Conservation (phyloP, 192 early-diverging fungal species). For the Coemansia sp. region DNA sequence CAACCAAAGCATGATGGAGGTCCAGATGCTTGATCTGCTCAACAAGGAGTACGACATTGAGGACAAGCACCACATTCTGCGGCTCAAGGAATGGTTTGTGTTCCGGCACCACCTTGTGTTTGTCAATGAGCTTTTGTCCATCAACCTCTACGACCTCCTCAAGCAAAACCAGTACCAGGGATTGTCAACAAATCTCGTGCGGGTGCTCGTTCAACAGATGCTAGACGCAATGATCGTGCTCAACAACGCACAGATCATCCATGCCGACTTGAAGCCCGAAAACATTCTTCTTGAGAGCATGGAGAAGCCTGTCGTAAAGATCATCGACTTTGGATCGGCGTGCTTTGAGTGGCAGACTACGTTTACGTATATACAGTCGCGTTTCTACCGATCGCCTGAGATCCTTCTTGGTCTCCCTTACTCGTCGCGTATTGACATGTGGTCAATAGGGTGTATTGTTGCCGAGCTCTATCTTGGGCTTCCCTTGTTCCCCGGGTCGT, state of each 20-base stretch:
- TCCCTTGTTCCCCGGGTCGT: constrained; percentile 92
- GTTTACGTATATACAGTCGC: constrained; percentile 97
- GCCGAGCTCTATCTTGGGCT: constrained; percentile 94
- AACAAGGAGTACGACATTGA: constrained; percentile 85
- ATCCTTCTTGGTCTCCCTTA: constrained; percentile 93
- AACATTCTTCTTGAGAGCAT: constrained; percentile 89
- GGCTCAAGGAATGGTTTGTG: constrained; percentile 90
- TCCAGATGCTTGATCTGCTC: constrained; percentile 87
- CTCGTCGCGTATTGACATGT: constrained; percentile 94
- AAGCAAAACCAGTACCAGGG: constrained; percentile 97
- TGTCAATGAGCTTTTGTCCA: constrained; percentile 94
- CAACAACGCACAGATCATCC: constrained; percentile 87
- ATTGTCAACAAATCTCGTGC: constrained; percentile 88
- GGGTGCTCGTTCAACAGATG: constrained; percentile 90
- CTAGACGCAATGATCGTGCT: constrained; percentile 87
- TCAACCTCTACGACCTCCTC: constrained; percentile 97
- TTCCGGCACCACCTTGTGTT: constrained; percentile 92
- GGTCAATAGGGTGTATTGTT: constrained; percentile 98
- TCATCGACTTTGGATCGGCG: constrained; percentile 99
- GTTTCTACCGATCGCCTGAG: constrained; percentile 96
- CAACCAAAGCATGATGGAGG: constrained; percentile 97
- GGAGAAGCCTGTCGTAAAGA: constrained; percentile 90
- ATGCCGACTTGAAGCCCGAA: constrained; percentile 98
- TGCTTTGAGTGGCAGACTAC: constrained; percentile 93
- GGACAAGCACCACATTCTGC: constrained; percentile 86